A percentile compares a stretch with the other conserved stretches of the same genome.
phyloP scores from a whole-genome alignment of 176 grass and related monocot genomes.

The Juncus effusus region DNA sequence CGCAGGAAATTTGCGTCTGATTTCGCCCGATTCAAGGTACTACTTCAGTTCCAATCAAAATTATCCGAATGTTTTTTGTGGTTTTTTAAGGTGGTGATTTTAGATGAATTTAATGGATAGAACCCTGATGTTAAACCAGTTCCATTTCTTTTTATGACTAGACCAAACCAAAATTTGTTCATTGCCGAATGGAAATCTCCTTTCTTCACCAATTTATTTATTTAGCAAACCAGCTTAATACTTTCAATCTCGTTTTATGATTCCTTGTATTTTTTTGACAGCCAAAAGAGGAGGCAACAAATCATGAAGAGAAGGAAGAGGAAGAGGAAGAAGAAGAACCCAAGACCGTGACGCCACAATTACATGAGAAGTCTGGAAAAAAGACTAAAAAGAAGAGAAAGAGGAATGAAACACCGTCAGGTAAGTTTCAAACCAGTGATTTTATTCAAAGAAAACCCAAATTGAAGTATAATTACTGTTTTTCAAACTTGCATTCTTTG shows the following conservation, averaged over 20 bases:
- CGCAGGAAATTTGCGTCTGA: slow-evolving; percentile 64
- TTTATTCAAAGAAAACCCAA: slow-evolving; percentile 1
- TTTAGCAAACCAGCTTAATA: neutral
- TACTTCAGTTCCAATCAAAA: neutral
- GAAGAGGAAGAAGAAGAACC: slow-evolving; percentile 39
- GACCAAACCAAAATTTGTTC: too few species aligned
- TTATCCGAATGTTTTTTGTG: neutral
- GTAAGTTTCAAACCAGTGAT: slow-evolving; percentile 9
- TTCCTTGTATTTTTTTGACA: slow-evolving; percentile 6
- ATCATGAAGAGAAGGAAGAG: slow-evolving; percentile 47
- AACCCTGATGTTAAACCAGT: too few species aligned
- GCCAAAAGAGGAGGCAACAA: slow-evolving; percentile 55
- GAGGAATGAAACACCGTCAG: slow-evolving; percentile 26
- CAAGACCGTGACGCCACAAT: slow-evolving; percentile 20
- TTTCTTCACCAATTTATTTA: neutral
- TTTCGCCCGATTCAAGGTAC: slow-evolving; percentile 53
- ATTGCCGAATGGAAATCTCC: too few species aligned
- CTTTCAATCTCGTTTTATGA: slow-evolving; percentile 9
- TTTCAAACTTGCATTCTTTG: neutral
- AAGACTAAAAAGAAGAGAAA: slow-evolving; percentile 32
- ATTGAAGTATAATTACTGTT: neutral
- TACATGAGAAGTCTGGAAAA: slow-evolving; percentile 21
- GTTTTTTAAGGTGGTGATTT: too few species aligned
- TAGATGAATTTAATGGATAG: too few species aligned
- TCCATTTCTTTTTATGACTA: too few species aligned